Evolutionary conservation across 2,329 filamentous ascomycete species (phyloP), one percentile per base, ranked within the genome.

Genomic region (Albophoma yamanashiensis): DNA sequence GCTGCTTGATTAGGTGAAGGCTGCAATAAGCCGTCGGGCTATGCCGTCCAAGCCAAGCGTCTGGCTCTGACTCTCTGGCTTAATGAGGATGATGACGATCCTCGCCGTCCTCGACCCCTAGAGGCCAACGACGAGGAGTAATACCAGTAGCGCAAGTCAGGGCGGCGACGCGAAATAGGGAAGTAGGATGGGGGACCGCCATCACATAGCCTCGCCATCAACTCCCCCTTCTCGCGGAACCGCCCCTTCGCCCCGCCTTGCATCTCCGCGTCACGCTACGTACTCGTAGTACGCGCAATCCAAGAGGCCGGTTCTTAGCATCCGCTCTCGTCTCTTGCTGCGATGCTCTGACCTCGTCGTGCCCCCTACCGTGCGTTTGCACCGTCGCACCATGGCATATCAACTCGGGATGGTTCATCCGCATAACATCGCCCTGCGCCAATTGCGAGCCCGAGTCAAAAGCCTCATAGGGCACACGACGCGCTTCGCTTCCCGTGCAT

Each of bases 1-100:
- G 34, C 56, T 56, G 56, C 59, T 60, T 40, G 45, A 50, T 58
- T 34, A n/a, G 59, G 47, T 12, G n/a, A 40, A 39, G 55, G n/a
- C n/a, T 1, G 53, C 53, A 52, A 55, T 39, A 27, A 15, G n/a
- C 39, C 7, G 55, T 50, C 45, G 45, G 45, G 25, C 45, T 53
- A 36, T 53, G 50, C 27, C 4, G 27, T 36, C 27, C 27, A n/a
- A 31, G 3, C 15, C 15, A 52, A 1, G 8, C 20, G n/a, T n/a
- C 9, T 15, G 3, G 31, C 50, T 17, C 31, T 12, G 31, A 14
- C 50, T 31, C 25, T 52, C 9, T n/a, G n/a, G n/a, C n/a, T 17
- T 4, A 36, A 36, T 8, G 50, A 36, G 15, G 11, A 7, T 36
- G 50, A n/a, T 20, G 31, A 36, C 0, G 50, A 22, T 6, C 14